Base-by-base conservation (phyloP, 257 asterid species). In the Solanum neorickii region DNA sequence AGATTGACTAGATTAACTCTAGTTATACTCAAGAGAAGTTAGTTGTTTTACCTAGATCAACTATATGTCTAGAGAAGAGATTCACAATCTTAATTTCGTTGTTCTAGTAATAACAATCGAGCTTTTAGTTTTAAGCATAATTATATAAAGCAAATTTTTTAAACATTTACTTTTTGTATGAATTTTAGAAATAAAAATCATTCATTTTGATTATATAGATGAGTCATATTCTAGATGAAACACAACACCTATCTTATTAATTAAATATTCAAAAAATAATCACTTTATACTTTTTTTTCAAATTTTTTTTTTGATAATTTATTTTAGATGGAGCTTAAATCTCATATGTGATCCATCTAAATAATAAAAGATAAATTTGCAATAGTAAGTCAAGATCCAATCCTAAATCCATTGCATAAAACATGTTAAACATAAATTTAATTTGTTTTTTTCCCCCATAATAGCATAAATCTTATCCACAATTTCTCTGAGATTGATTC, bases 401-500 rank as follows among this genome's bases (percentile, higher is more conserved):
- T 21, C 27, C 46, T 35, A 21, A 21, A 23, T 74, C 33, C 82
- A 74, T 21, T 74, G 56, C 29, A 35, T 35, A 49, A 16, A 49
- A 2, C 18, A 49, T 6, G 23, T 49, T 8, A 68, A 33, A 46
- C 25, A 44, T 9, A 15, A 59, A 33, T 41, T 41, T 29, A 46
- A 68, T 78, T 31, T 41, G 12, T 20, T 35, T 35, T 35, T 18
- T 76, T 76, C 16, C 49, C 10, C 11, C 41, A 46, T 15, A 27
- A 13, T 27, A 16, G 42, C 66, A 9, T 78, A 44, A 44, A 87
- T 83, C 91, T 91, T 91, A 89, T 93, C 93, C 89, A 86, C 86
- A 90, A 12, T 29, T 76, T 59, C 49, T 49, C 86, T 69, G 60
- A 86, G 90, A 85, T 49, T 73, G 90, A 85, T 49, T 73, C 47